phyloP scores from a whole-genome alignment of 129 eudicot species.

The Chrysanthemum lavandulifolium region DNA sequence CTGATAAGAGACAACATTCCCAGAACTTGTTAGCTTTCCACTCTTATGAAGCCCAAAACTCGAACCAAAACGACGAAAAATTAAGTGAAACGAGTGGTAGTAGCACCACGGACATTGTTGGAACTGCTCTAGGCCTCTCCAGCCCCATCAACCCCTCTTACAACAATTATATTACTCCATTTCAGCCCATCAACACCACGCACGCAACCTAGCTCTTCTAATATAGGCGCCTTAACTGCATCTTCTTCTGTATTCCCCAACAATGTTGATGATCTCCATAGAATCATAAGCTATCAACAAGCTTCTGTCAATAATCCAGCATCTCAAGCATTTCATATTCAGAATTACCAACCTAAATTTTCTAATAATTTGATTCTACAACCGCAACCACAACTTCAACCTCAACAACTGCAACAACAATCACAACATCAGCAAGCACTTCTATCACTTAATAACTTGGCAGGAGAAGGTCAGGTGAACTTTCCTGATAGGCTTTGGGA shows the following conservation, averaged over 20 bases:
- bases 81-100: conserved; percentile 55
- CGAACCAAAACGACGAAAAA: conserved; percentile 37
- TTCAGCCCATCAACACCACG: conserved; percentile 24
- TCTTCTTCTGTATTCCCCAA: conserved; percentile 24
- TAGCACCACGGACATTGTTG: conserved; percentile 42
- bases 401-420: conserved; percentile 22
- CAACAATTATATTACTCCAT: conserved; percentile 30
- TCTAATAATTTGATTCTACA: conserved; percentile 26
- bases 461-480: conserved; percentile 34
- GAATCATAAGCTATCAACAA: conserved; percentile 59
- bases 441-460: conserved; percentile 29
- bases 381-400: conserved; percentile 15
- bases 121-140: conserved; percentile 48
- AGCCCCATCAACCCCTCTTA: conserved; percentile 30
- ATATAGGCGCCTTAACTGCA: conserved; percentile 21
- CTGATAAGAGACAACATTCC: conserved; percentile 20
- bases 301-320: conserved; percentile 36
- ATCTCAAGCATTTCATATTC: conserved; percentile 24
- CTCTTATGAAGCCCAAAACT: conserved; percentile 23
- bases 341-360: conserved; percentile 34
- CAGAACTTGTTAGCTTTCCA: conserved; percentile 14
- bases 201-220: conserved; percentile 21
- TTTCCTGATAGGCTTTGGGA: conserved; percentile 75
- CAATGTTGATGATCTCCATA: conserved; percentile 47
- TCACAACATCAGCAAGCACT: conserved; percentile 27